Evolutionary conservation across 768 basidiomycete species (phyloP).

Genomic region (Pulveroboletus sp.): DNA sequence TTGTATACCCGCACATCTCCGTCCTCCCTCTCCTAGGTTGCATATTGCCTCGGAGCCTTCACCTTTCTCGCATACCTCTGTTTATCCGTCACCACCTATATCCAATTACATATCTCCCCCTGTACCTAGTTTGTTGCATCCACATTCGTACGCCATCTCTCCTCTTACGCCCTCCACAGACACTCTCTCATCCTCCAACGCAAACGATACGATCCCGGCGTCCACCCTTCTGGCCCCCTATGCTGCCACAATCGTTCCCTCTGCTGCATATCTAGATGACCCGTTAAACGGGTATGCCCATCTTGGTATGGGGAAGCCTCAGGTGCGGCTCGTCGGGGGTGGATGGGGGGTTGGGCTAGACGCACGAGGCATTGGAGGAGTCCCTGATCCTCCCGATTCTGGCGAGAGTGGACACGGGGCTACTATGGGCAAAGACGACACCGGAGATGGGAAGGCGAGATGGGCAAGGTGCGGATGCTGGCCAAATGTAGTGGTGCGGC

Average conservation of each 20-base stretch:
- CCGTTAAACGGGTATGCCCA: conserved; percentile 85
- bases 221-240: conserved; percentile 60
- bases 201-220: conserved; percentile 51
- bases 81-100: conserved; percentile 25
- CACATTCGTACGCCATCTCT: conserved; percentile 18
- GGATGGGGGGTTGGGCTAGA: conserved; percentile 81
- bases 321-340: conserved; percentile 72
- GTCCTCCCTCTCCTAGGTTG: conserved; percentile 27
- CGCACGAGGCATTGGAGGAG: conserved; percentile 61
- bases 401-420: background rate
- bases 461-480: conserved; percentile 50
- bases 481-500: conserved; percentile 44
- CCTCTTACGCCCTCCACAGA: conserved; percentile 34
- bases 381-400: conserved; percentile 20
- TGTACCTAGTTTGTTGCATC: conserved; percentile 19
- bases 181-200: conserved; percentile 39
- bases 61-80: conserved; percentile 16
- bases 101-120: conserved; percentile 19
- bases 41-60: conserved; percentile 21
- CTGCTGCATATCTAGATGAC: conserved; percentile 65
- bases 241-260: conserved; percentile 59
- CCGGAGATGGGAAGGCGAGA: conserved; percentile 42
- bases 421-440: conserved; percentile 35
- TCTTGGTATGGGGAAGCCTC: conserved; percentile 77
- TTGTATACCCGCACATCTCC: conserved; percentile 25